phyloP scores from a whole-genome alignment of 2,329 filamentous ascomycete species.

The Alternaria solani region DNA sequence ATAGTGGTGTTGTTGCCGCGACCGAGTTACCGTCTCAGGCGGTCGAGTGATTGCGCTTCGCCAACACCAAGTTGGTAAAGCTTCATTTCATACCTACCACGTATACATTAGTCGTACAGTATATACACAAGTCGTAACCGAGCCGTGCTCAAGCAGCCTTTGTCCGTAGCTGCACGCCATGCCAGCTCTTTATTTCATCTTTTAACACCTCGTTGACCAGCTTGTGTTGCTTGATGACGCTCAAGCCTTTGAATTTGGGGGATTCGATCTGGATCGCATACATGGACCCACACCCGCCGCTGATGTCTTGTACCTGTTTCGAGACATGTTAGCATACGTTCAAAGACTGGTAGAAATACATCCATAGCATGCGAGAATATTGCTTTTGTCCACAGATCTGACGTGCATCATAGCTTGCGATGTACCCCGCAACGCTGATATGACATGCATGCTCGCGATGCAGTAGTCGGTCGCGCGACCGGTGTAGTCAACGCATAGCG shows the following conservation, averaged over 20 bases:
- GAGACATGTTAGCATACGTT: constrained; percentile 22
- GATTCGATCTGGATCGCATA: constrained; percentile 83
- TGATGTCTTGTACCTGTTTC: constrained; percentile 75
- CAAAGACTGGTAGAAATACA: background rate
- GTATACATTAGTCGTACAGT: constrained; percentile 18
- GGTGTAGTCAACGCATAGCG: constrained; percentile 18
- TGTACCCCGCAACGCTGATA: constrained; percentile 12
- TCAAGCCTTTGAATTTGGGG: constrained; percentile 72
- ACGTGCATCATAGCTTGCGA: background rate
- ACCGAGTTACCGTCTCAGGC: background rate
- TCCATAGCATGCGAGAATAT: background rate
- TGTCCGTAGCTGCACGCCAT: constrained; percentile 82
- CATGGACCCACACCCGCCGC: constrained; percentile 86
- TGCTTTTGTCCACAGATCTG: background rate
- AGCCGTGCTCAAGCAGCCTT: constrained; percentile 53
- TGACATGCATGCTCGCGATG: constrained; percentile 18
- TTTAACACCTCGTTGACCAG: constrained; percentile 78
- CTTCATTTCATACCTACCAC: background rate
- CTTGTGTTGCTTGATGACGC: constrained; percentile 81
- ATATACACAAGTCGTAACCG: constrained; percentile 1
- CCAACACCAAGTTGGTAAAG: background rate
- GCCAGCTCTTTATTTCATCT: constrained; percentile 81
- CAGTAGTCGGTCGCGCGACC: constrained; percentile 21
- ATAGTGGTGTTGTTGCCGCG: background rate
- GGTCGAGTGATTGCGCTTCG: background rate